These are phyloP conservation scores for Choanephora cucurbitarum DNA, from an alignment of 371 early-diverging fungal species.

Conservation along the genomic window DNA sequence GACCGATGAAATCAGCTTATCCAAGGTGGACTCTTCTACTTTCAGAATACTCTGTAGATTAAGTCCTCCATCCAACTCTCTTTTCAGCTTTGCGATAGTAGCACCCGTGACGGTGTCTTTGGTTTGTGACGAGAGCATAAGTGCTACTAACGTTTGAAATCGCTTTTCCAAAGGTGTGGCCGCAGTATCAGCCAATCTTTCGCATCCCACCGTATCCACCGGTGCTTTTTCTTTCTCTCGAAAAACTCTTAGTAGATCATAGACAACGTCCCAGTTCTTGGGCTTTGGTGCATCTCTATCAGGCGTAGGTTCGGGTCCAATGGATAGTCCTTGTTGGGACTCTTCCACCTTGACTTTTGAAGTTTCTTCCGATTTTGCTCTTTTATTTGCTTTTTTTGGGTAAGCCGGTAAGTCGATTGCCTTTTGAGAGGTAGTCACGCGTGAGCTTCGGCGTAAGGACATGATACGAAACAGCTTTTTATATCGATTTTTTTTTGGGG, in stretches of 20 bases:
- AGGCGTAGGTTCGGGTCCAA: conserved; percentile 26
- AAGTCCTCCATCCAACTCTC: conserved; percentile 68
- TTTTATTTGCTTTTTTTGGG: conserved; percentile 1
- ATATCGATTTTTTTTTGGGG: neutral
- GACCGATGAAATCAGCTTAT: conserved; percentile 78
- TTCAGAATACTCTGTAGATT: conserved; percentile 58
- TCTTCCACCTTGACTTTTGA: conserved; percentile 1
- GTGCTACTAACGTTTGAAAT: conserved; percentile 88
- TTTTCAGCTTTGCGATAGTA: conserved; percentile 70
- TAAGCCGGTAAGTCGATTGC: neutral
- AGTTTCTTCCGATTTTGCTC: neutral
- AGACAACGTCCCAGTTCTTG: conserved; percentile 69
- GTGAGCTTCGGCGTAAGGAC: conserved; percentile 12
- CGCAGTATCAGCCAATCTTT: conserved; percentile 62
- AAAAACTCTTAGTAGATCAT: conserved; percentile 63
- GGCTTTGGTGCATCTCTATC: neutral
- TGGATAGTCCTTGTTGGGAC: neutral
- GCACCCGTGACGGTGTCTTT: conserved; percentile 90
- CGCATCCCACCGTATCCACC: conserved; percentile 97
- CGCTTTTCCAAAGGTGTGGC: conserved; percentile 58
- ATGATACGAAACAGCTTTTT: conserved; percentile 1
- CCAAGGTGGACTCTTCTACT: conserved; percentile 61
- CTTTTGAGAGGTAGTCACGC: neutral
- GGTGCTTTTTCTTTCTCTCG: conserved; percentile 74
- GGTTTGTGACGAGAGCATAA: conserved; percentile 96